Conservation (phyloP, 257 asterid species). For the Solanum chilense region DNA sequence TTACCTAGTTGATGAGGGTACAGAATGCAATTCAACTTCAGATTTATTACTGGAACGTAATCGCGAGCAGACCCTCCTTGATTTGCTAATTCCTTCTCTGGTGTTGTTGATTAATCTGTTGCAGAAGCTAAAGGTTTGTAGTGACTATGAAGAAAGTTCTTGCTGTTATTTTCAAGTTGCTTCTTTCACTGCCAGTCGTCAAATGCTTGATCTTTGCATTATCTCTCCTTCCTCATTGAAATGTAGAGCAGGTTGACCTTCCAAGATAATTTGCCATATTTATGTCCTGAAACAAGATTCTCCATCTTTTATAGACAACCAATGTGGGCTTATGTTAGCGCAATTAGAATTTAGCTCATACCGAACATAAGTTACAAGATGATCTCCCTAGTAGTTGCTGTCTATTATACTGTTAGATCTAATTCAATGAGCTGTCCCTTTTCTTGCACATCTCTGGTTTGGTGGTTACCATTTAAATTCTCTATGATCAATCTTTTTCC, state of each 20-base stretch:
- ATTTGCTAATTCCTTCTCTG: conserved; percentile 77
- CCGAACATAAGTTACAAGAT: neutral
- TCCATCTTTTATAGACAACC: neutral
- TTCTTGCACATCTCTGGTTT: neutral
- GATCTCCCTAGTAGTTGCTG: neutral
- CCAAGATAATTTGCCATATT: neutral
- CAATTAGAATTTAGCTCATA: neutral
- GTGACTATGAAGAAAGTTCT: neutral
- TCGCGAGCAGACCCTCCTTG: conserved; percentile 80
- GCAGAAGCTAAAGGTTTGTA: conserved; percentile 70
- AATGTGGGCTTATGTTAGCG: neutral
- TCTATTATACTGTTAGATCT: neutral
- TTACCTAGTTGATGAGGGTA: conserved; percentile 95
- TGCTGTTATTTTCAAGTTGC: neutral
- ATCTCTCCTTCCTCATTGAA: neutral
- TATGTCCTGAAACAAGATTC: neutral
- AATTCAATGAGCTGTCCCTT: neutral
- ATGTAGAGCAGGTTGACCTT: neutral
- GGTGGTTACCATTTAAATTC: neutral
- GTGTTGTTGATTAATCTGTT: conserved; percentile 68
- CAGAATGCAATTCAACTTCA: conserved; percentile 82
- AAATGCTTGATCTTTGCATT: neutral
- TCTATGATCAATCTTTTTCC: neutral
- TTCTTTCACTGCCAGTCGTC: neutral
- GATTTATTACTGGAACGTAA: conserved; percentile 87